Base-by-base conservation (phyloP, 371 early-diverging fungal genomes). In the Amoeboradix gromovi region DNA sequence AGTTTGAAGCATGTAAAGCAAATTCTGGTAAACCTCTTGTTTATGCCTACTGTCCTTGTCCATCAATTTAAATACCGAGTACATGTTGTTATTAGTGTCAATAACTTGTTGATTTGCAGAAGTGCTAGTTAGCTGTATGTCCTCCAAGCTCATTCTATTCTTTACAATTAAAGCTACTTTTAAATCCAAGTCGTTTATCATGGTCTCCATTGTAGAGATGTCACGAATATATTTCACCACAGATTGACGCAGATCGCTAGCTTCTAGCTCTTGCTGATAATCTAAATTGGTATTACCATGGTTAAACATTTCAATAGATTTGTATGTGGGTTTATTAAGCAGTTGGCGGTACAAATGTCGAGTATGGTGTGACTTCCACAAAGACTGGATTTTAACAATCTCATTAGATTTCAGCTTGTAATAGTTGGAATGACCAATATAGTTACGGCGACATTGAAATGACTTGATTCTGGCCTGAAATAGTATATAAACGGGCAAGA, bases 81-180 rank as follows among this genome's bases (percentile, higher is more conserved):
- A 74, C 68, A 74, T 76, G 0, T 79, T 75, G 29, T 68, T 74
- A n/a, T 71, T 70, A 5, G 76, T 70, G 1, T 76, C 66, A 28
- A 70, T 29, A 75, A 71, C 66, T 77, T 76, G 66, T 78, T 78
- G 27, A 77, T 75, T 69, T 76, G 77, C 68, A 80, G 79, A 75
- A 80, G 82, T n/a, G 12, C 68, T 65, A 28, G 77, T 78, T 68
- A 83, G 85, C 69, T 87, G 75, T 1, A 94, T 89, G 73, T 93
- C 94, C 31, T 93, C 92, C 48, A 98, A 77, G 12, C 91, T 83
- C 69, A 95, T 90, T 68, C 90, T 89, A 77, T 99, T 99, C 72
- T 91, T 87, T 31, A 98, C 86, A 28, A 99, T 83, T 27, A 98
- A 81, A 16, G 94, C 89, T 71, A 98, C 94, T 75, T 95, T 94